These are phyloP conservation scores for Avena eriantha DNA, from an alignment of 176 grass and related monocot genomes.

Conservation along the genomic window DNA sequence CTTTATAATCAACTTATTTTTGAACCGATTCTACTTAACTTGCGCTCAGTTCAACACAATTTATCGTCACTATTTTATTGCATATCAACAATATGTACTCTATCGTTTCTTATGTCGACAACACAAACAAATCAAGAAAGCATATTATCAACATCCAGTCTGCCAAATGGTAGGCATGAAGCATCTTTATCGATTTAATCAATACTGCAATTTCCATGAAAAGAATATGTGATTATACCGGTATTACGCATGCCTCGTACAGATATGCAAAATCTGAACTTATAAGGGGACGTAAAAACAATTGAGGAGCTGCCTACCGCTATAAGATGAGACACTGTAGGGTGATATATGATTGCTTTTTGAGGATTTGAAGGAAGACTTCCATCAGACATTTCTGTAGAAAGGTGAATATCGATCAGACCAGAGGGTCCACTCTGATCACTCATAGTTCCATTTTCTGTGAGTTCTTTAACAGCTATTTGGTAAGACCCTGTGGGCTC, in stretches of 20 bases:
- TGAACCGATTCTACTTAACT: not conserved
- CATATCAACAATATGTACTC: not conserved
- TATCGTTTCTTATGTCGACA: not conserved
- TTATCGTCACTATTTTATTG: not conserved
- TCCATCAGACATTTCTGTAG: constrained; percentile 88
- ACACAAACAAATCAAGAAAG: not conserved
- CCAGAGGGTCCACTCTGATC: constrained; percentile 96
- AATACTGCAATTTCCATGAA: not conserved
- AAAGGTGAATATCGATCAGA: constrained; percentile 92
- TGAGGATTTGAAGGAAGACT: constrained; percentile 90
- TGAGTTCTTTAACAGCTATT: constrained; percentile 73
- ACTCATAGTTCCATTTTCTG: constrained; percentile 86
- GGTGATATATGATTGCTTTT: constrained; percentile 91
- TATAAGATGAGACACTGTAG: constrained; percentile 82
- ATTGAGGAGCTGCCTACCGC: constrained; percentile 60
- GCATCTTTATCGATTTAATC: constrained; percentile 4
- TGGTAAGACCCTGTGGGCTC: constrained; percentile 92
- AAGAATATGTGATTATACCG: not conserved
- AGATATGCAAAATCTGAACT: constrained; percentile 29
- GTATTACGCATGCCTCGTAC: not conserved
- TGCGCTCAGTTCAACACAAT: not conserved
- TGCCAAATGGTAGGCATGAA: not conserved
- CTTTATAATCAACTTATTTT: not conserved
- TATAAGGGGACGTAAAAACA: not conserved
- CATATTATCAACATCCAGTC: not conserved